A percentile compares a stretch with the other conserved stretches of the same genome.
These are phyloP conservation scores for Cystobasidium pallidum DNA, from an alignment of 1,284 basidiomycete species.

Conservation along the genomic window DNA sequence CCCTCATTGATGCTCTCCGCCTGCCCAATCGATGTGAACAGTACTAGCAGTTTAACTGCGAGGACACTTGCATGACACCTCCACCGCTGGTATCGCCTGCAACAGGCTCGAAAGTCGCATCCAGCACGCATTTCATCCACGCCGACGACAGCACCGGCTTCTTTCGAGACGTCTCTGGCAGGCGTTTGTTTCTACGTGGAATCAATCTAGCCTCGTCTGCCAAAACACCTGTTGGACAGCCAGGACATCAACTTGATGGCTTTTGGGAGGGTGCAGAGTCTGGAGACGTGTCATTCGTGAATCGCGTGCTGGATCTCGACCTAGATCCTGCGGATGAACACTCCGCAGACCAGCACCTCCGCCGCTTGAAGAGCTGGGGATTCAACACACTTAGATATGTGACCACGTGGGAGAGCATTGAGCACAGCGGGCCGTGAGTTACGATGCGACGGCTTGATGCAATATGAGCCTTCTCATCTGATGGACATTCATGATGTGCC, in stretches of 20 bases:
- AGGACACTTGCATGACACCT: conserved; percentile 52
- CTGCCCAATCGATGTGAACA: background rate
- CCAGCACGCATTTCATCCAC: conserved; percentile 54
- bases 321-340: conserved; percentile 65
- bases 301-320: conserved; percentile 72
- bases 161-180: conserved; percentile 82
- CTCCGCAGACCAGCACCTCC: conserved; percentile 83
- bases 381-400: conserved; percentile 92
- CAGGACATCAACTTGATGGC: conserved; percentile 69
- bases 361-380: conserved; percentile 85
- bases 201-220: conserved; percentile 88
- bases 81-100: conserved; percentile 65
- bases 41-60: background rate
- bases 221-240: conserved; percentile 76
- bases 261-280: conserved; percentile 86
- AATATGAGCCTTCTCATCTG: background rate
- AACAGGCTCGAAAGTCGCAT: conserved; percentile 65
- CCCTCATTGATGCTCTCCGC: background rate
- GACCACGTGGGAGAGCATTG: conserved; percentile 91
- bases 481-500: background rate
- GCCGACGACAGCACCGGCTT: conserved; percentile 67
- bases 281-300: conserved; percentile 73
- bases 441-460: background rate
- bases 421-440: conserved; percentile 90
- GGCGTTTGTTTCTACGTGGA: conserved; percentile 83